phyloP scores from a whole-genome alignment of 208 protist genomes.

The Leptomonas pyrrhocoris region DNA sequence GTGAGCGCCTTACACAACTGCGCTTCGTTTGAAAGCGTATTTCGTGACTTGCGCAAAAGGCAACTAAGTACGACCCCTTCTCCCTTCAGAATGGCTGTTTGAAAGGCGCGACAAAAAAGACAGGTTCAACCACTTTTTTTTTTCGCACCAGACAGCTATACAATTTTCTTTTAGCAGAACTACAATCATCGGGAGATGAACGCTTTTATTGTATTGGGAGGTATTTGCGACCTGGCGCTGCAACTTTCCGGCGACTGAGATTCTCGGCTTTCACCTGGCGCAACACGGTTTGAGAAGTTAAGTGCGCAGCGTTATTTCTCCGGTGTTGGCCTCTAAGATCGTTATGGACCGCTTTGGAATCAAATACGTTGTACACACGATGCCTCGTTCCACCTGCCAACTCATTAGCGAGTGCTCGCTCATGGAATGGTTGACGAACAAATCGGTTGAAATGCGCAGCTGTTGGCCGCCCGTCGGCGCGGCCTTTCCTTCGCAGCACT shows the following conservation, averaged over 20 bases:
- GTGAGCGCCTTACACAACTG: too few relatives aligned
- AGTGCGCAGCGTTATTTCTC: slow-evolving; percentile 20
- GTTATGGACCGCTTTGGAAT: slow-evolving; percentile 22
- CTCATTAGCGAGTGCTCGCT: slow-evolving; percentile 30
- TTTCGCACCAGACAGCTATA: too few relatives aligned
- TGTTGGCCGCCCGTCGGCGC: slow-evolving; percentile 38
- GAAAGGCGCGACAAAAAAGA: too few relatives aligned
- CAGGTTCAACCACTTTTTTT: too few relatives aligned
- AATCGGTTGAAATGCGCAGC: slow-evolving; percentile 36
- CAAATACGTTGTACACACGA: slow-evolving; percentile 35
- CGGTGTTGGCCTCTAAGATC: slow-evolving; percentile 12
- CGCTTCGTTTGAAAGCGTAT: too few relatives aligned
- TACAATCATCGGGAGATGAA: neutral
- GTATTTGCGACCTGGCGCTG: slow-evolving; percentile 9
- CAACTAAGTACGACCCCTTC: too few relatives aligned
- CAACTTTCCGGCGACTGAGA: neutral
- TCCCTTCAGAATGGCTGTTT: too few relatives aligned
- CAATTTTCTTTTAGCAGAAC: too few relatives aligned
- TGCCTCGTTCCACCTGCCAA: neutral
- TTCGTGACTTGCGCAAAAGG: too few relatives aligned
- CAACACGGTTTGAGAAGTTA: slow-evolving; percentile 31
- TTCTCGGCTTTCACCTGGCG: slow-evolving; percentile 39
- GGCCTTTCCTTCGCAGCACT: slow-evolving; percentile 33
- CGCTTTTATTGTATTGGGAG: slow-evolving; percentile 11
- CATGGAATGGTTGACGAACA: slow-evolving; percentile 45